Conservation (phyloP, 2,329 filamentous ascomycete species). For the Botrytis hyacinthi region DNA sequence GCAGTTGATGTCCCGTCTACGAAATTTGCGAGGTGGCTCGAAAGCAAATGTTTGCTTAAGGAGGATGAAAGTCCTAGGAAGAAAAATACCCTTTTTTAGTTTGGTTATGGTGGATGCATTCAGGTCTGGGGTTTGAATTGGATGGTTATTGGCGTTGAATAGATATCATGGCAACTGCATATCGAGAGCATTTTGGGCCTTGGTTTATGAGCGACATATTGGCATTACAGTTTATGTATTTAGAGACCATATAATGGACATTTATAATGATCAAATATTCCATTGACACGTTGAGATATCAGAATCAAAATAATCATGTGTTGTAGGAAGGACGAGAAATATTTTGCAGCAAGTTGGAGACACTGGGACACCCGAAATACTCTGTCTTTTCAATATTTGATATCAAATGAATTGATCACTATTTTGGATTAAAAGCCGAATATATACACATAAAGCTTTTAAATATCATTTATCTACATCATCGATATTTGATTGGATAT, state of each 20-base stretch:
- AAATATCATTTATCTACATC: not conserved
- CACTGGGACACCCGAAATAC: not conserved
- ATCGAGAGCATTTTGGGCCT: not conserved
- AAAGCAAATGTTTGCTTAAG: constrained; percentile 32
- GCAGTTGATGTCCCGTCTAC: constrained; percentile 52
- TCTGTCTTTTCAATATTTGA: not conserved
- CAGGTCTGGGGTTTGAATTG: not conserved
- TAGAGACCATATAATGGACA: not conserved
- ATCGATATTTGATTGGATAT: not conserved
- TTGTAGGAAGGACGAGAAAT: not conserved
- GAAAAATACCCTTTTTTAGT: not conserved
- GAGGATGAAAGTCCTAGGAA: not conserved
- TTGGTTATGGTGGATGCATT: not conserved
- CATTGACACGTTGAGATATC: not conserved
- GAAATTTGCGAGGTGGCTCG: constrained; percentile 50
- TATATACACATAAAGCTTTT: not conserved
- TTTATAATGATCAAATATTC: not conserved
- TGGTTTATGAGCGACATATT: not conserved
- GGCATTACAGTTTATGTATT: not conserved
- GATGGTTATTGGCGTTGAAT: constrained; percentile 3
- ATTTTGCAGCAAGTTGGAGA: not conserved
- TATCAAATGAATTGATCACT: not conserved
- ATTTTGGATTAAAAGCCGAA: not conserved
- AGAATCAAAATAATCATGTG: not conserved
- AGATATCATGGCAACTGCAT: not conserved